A percentile compares a stretch with the other conserved stretches of the same genome.
These are phyloP conservation scores for Apiospora marii DNA, from an alignment of 2,329 filamentous ascomycete species.

Conservation along the genomic window DNA sequence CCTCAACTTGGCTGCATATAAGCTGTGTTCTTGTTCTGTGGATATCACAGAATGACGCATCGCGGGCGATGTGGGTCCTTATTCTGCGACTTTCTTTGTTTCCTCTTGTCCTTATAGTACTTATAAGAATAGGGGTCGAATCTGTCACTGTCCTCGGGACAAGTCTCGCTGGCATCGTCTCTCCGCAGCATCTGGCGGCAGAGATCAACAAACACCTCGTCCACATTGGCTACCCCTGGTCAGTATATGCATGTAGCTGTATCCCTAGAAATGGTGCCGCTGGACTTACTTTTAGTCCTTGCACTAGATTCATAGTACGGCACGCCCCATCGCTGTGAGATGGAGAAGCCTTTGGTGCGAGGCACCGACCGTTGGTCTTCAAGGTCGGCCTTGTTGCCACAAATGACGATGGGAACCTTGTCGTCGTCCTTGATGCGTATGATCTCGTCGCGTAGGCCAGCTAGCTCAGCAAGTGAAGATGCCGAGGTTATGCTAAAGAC, in stretches of 20 bases:
- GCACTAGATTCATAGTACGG: constrained; percentile 94
- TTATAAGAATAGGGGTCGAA: constrained; percentile 46
- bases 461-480: constrained; percentile 83
- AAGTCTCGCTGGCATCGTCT: constrained; percentile 61
- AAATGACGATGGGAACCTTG: constrained; percentile 85
- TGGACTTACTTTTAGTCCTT: constrained; percentile 69
- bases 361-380: constrained; percentile 85
- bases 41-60: constrained; percentile 53
- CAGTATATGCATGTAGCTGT: not conserved
- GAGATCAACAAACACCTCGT: constrained; percentile 87
- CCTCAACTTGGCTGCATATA: not conserved
- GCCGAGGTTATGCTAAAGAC: constrained; percentile 91
- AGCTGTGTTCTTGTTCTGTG: not conserved
- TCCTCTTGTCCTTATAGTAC: constrained; percentile 44
- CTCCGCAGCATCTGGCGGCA: constrained; percentile 84
- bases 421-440: constrained; percentile 91
- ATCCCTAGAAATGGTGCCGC: not conserved
- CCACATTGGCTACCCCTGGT: constrained; percentile 72
- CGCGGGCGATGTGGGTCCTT: constrained; percentile 43
- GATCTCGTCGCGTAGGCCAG: constrained; percentile 85
- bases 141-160: constrained; percentile 52
- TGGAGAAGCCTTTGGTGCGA: constrained; percentile 79
- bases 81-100: constrained; percentile 38
- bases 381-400: constrained; percentile 90
- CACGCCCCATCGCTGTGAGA: constrained; percentile 87